These are phyloP conservation scores for Malus asiatica DNA, from an alignment of 306 rosid species.

Conservation along the genomic window DNA sequence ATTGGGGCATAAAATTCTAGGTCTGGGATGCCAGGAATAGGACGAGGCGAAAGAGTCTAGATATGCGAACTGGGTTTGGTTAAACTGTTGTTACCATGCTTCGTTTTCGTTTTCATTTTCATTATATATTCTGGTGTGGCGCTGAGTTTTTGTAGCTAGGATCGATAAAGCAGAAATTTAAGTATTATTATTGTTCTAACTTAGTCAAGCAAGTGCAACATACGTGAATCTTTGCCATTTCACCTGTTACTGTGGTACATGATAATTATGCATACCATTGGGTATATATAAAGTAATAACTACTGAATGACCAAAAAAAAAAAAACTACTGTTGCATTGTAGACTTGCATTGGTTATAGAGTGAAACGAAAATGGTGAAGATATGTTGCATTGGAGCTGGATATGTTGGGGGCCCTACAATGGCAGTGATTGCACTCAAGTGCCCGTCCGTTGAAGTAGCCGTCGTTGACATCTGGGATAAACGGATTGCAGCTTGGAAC, in stretches of 20 bases:
- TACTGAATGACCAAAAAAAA: too few species aligned
- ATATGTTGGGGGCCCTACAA: background rate
- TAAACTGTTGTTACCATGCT: background rate
- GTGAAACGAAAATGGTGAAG: background rate
- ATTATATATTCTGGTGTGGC: too few species aligned
- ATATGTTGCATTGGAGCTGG: background rate
- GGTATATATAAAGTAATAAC: background rate
- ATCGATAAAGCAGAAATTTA: too few species aligned
- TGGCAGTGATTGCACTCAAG: background rate
- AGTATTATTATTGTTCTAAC: too few species aligned
- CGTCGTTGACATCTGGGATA: background rate
- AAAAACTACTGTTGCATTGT: background rate
- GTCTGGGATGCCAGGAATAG: background rate
- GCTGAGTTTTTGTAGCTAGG: too few species aligned
- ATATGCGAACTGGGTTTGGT: background rate
- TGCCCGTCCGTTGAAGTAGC: background rate
- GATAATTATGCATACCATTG: background rate
- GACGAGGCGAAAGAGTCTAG: background rate
- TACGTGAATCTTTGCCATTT: background rate
- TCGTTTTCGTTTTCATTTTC: too few species aligned
- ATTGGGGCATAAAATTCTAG: background rate
- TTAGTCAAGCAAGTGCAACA: too few species aligned
- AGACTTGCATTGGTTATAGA: background rate
- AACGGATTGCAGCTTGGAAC: background rate
- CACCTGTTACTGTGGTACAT: background rate